These are phyloP conservation scores for Ophiostoma triangulosporum DNA, from an alignment of 2,329 filamentous ascomycete genomes.

Conservation along the genomic window DNA sequence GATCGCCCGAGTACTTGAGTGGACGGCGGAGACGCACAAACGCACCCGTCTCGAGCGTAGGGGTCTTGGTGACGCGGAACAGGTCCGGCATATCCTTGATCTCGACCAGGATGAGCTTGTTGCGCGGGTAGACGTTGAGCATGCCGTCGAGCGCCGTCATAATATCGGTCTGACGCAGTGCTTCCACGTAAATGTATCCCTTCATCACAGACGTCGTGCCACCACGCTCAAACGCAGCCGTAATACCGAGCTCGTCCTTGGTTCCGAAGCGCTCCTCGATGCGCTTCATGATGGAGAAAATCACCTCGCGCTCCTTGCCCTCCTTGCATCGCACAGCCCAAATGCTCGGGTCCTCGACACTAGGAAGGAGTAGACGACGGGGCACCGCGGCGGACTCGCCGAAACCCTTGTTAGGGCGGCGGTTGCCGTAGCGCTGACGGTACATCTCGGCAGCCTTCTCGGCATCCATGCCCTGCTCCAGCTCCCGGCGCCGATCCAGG, in stretches of 20 bases:
- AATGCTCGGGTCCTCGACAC: conserved; percentile 89
- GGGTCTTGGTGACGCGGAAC: conserved; percentile 77
- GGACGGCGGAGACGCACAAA: conserved; percentile 81
- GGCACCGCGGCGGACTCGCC: conserved; percentile 67
- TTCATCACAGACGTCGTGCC: conserved; percentile 68
- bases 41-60: conserved; percentile 70
- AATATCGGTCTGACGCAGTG: conserved; percentile 75
- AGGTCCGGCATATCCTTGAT: conserved; percentile 97
- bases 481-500: conserved; percentile 80
- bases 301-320: conserved; percentile 85
- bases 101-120: conserved; percentile 75
- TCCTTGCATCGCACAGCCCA: conserved; percentile 90
- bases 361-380: conserved; percentile 75
- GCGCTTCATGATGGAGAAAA: conserved; percentile 78
- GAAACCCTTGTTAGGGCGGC: conserved; percentile 49
- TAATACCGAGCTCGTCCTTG: conserved; percentile 71
- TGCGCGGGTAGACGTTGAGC: conserved; percentile 78
- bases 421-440: conserved; percentile 76
- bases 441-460: conserved; percentile 84
- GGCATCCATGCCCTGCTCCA: conserved; percentile 77
- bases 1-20: conserved; percentile 71
- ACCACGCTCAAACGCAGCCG: conserved; percentile 82
- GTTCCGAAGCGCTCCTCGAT: conserved; percentile 68
- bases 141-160: conserved; percentile 70
- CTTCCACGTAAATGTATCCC: conserved; percentile 92